Conservation (phyloP, 257 asterid species). For the Euphrasia confusa region DNA sequence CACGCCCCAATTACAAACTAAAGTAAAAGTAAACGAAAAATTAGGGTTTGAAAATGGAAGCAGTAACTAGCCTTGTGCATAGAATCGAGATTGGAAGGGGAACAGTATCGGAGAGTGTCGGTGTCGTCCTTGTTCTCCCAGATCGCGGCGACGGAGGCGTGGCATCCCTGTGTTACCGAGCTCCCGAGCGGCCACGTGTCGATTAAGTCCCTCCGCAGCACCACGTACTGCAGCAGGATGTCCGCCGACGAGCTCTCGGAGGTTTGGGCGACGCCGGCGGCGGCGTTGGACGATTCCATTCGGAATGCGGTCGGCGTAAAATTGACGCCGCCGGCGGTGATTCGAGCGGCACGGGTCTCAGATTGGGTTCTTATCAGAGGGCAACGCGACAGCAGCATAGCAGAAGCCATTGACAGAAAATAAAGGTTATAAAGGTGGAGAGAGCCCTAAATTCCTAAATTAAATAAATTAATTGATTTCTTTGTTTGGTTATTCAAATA, state of each 20-base stretch:
- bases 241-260: conserved; percentile 38
- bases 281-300: conserved; percentile 44
- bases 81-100: conserved; percentile 62
- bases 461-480: no score
- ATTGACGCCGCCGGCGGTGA: conserved; percentile 20
- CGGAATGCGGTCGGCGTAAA: conserved; percentile 23
- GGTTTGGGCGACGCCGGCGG: conserved; percentile 20
- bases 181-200: conserved; percentile 95
- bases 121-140: conserved; percentile 72
- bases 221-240: conserved; percentile 76
- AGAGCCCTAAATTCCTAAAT: no score
- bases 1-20: background rate
- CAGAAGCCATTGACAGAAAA: conserved; percentile 27
- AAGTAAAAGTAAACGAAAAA: background rate
- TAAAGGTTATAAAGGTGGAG: no score
- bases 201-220: conserved; percentile 81
- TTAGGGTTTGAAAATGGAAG: background rate
- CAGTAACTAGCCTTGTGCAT: conserved; percentile 71
- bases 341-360: conserved; percentile 15
- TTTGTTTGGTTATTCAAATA: no score
- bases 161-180: conserved; percentile 88
- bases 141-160: conserved; percentile 91
- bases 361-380: conserved; percentile 24
- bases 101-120: conserved; percentile 56
- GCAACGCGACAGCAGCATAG: conserved; percentile 28